Conservation (phyloP, 2,329 filamentous ascomycete species). For the Fusarium begoniae region DNA sequence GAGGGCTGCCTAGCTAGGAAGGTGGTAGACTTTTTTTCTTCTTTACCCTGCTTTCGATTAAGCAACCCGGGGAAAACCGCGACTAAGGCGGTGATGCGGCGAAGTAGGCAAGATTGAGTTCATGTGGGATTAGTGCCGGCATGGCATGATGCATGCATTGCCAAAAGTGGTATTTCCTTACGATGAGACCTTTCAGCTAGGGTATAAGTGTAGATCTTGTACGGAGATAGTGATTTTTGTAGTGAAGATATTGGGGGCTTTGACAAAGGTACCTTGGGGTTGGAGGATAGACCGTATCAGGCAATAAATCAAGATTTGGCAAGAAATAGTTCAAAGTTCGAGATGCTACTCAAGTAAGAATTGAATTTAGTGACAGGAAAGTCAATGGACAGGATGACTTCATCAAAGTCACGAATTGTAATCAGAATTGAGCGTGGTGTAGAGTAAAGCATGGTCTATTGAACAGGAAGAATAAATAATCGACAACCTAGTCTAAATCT, state of each 20-base stretch:
- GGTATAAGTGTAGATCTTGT: not conserved
- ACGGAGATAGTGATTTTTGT: not conserved
- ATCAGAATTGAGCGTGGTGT: fast-evolving
- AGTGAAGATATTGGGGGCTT: not conserved
- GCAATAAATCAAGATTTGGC: fast-evolving
- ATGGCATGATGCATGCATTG: not conserved
- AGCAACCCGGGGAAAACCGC: not conserved
- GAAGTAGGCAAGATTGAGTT: not conserved
- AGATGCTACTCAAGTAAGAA: fast-evolving
- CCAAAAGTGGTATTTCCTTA: not conserved
- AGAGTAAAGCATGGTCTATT: not conserved
- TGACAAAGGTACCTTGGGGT: fast-evolving
- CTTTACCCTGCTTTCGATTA: not conserved
- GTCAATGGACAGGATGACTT: fast-evolving
- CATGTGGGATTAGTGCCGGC: not conserved
- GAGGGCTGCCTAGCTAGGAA: not conserved
- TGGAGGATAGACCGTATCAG: fast-evolving
- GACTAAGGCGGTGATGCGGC: not conserved
- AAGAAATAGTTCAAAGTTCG: fast-evolving
- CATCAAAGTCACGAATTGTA: not conserved
- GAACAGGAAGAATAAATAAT: fast-evolving
- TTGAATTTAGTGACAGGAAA: fast-evolving
- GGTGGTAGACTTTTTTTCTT: not conserved
- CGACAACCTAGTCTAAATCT: not conserved
- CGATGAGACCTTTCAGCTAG: not conserved